Conservation (phyloP, 441 rosid species). For the Dalechampia spathulata region DNA sequence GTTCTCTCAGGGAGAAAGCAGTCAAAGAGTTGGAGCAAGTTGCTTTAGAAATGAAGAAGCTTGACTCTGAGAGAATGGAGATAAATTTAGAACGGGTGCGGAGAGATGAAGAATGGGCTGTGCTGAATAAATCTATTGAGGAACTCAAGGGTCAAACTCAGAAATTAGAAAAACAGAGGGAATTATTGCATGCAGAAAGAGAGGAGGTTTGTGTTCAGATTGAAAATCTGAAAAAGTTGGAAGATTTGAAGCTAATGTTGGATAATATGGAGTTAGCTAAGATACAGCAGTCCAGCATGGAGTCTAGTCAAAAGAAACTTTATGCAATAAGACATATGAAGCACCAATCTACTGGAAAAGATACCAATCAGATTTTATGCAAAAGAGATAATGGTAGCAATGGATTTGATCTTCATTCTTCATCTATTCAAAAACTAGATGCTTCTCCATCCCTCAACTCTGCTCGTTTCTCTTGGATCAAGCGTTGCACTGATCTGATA, state of each 20-base stretch:
- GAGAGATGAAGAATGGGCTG: constrained; percentile 77
- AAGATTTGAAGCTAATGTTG: constrained; percentile 61
- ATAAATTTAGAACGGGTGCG: constrained; percentile 71
- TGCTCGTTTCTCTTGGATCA: constrained; percentile 75
- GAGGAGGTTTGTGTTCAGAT: constrained; percentile 57
- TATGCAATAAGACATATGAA: constrained; percentile 38
- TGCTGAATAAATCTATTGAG: constrained; percentile 60
- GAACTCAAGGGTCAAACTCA: constrained; percentile 74
- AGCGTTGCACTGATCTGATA: constrained; percentile 49
- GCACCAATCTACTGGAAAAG: constrained; percentile 27
- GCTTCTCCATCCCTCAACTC: constrained; percentile 33
- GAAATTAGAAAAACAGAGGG: constrained; percentile 78
- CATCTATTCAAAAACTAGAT: constrained; percentile 24
- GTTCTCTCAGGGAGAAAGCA: constrained; percentile 51
- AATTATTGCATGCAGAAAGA: constrained; percentile 65
- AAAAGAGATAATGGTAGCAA: constrained; percentile 25
- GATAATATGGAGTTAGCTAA: constrained; percentile 64
- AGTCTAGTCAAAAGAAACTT: constrained; percentile 48
- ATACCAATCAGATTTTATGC: constrained; percentile 27
- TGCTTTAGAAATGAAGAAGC: constrained; percentile 60
- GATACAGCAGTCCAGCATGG: constrained; percentile 56
- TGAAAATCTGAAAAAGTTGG: constrained; percentile 69
- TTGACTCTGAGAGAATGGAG: constrained; percentile 71
- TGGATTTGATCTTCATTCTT: constrained; percentile 34
- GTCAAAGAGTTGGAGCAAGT: constrained; percentile 62